phyloP scores from a whole-genome alignment of 73 alveolate species.

The Blepharisma stoltei region DNA sequence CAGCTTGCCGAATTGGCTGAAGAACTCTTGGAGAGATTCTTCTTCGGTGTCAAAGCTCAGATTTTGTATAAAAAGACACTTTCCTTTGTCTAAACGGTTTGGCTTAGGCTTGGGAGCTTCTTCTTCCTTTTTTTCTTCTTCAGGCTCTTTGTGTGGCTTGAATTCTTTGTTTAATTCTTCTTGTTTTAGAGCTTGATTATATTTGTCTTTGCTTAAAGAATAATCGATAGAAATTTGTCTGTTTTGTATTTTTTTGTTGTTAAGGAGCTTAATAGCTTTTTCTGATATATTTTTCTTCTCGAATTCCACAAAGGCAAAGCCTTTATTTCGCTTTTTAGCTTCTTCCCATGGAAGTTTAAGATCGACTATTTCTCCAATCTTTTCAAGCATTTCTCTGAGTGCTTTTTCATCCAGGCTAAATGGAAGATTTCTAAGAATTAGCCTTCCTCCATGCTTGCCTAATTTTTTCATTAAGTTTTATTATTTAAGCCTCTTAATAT shows the following conservation, averaged over 20 bases:
- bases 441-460: conserved; percentile 31
- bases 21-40: conserved; percentile 7
- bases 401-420: not conserved
- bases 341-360: not conserved
- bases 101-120: not conserved
- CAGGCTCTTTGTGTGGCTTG: not conserved
- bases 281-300: conserved; percentile 16
- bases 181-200: not conserved
- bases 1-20: conserved; percentile 18
- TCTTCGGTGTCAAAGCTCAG: conserved; percentile 15
- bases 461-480: conserved; percentile 11
- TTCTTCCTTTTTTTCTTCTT: conserved; percentile 29
- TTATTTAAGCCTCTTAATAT: too few species aligned
- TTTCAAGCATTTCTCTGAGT: conserved; percentile 2
- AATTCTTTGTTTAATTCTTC: conserved; percentile 19
- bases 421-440: conserved; percentile 21
- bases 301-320: conserved; percentile 20
- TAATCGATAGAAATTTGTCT: conserved; percentile 18
- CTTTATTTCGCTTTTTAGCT: conserved; percentile 11
- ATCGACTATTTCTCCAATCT: not conserved
- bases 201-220: conserved; percentile 18
- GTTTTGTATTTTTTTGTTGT: not conserved
- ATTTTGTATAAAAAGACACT: not conserved
- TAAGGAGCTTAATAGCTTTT: conserved; percentile 25
- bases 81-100: not conserved